Conservation (phyloP, 768 basidiomycete genomes). For the Suillus paluster region DNA sequence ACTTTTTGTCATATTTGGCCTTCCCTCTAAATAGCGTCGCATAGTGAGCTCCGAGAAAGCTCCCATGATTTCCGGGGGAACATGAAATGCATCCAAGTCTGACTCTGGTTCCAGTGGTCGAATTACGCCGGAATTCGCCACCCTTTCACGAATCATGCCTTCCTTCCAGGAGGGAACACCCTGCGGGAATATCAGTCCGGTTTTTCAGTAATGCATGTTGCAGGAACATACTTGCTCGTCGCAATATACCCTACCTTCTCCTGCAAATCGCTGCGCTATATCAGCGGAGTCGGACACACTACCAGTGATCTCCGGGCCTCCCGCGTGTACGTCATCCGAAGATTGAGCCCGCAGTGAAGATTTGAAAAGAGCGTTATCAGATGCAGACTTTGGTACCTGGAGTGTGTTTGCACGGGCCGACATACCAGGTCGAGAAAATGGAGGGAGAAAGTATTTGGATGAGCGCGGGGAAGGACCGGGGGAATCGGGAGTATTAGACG, state of each 20-base stretch:
- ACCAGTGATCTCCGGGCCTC: conserved; percentile 20
- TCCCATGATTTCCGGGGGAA: conserved; percentile 73
- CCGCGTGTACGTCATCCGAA: conserved; percentile 20
- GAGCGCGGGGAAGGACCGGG: neutral
- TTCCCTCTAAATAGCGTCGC: conserved; percentile 76
- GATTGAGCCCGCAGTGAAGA: neutral
- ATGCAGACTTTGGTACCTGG: conserved; percentile 19
- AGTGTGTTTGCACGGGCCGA: conserved; percentile 22
- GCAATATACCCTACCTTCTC: conserved; percentile 63
- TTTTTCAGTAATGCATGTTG: conserved; percentile 1
- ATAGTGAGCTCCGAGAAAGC: conserved; percentile 73
- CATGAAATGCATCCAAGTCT: conserved; percentile 66
- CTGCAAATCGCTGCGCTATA: conserved; percentile 48
- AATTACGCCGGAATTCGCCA: conserved; percentile 82
- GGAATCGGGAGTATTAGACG: neutral
- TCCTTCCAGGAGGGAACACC: conserved; percentile 44
- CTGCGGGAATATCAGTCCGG: conserved; percentile 25
- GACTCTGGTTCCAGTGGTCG: conserved; percentile 76
- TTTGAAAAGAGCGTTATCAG: conserved; percentile 9
- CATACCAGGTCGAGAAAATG: conserved; percentile 19
- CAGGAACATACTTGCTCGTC: conserved; percentile 47
- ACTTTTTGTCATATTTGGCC: conserved; percentile 68
- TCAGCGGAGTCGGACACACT: conserved; percentile 15
- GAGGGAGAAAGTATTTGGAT: conserved; percentile 6
- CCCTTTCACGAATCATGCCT: conserved; percentile 89